phyloP scores from a whole-genome alignment of 345 rosid genomes.

The Rhodamnia rubescens region DNA sequence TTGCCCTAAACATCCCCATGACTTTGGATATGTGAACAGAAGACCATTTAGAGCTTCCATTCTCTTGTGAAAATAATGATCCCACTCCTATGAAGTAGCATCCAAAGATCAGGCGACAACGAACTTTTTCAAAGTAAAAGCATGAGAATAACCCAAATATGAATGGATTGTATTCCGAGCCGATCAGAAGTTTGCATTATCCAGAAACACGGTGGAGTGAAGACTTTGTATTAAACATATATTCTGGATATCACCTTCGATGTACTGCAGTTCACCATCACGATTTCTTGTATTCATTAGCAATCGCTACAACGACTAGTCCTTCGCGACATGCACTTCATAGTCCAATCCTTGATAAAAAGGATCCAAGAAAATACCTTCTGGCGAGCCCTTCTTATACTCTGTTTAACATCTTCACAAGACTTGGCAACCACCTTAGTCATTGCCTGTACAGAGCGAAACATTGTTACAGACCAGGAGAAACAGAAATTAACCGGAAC shows the following conservation, averaged over 20 bases:
- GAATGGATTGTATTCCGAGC: neutral
- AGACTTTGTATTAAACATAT: neutral
- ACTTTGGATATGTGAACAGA: neutral
- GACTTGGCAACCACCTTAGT: conserved; percentile 82
- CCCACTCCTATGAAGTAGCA: neutral
- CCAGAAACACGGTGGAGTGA: neutral
- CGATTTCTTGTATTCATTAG: neutral
- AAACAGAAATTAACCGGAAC: neutral
- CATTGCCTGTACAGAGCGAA: conserved; percentile 44
- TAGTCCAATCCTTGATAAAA: neutral
- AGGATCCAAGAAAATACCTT: conserved; percentile 38
- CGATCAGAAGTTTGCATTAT: neutral
- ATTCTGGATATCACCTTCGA: neutral
- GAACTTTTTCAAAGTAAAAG: neutral
- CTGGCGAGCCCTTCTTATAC: conserved; percentile 83
- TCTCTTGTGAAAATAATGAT: neutral
- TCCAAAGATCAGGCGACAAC: neutral
- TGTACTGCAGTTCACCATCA: neutral
- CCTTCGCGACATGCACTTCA: neutral
- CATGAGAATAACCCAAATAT: neutral
- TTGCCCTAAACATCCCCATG: neutral
- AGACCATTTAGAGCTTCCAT: neutral
- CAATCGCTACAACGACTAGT: neutral
- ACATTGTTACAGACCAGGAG: neutral
- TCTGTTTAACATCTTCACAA: conserved; percentile 85